These are phyloP conservation scores for Polyplosphaeria fusca DNA, from an alignment of 495 filamentous ascomycete species.

Conservation along the genomic window DNA sequence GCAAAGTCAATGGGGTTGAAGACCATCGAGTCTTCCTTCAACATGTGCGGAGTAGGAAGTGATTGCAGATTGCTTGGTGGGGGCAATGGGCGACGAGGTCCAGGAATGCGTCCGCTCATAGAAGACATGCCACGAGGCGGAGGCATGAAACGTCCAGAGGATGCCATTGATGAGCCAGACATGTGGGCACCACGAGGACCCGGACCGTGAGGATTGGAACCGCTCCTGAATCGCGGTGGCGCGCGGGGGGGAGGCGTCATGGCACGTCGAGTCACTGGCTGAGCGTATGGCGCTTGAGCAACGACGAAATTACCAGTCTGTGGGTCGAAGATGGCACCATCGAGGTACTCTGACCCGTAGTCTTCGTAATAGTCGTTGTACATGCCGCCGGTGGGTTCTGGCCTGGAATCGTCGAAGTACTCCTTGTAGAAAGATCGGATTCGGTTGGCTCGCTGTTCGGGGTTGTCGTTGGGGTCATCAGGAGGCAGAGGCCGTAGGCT, in stretches of 20 bases:
- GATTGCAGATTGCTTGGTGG: slow-evolving; percentile 70
- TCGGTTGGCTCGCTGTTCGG: slow-evolving; percentile 89
- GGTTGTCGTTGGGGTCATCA: slow-evolving; percentile 78
- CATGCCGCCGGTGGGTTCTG: slow-evolving; percentile 43
- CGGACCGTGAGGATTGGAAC: slow-evolving; percentile 45
- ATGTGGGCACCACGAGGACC: slow-evolving; percentile 42
- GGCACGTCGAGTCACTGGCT: slow-evolving; percentile 80
- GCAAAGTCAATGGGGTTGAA: slow-evolving; percentile 79
- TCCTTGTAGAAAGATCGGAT: slow-evolving; percentile 99
- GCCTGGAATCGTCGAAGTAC: slow-evolving; percentile 88
- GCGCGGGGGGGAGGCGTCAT: slow-evolving; percentile 93
- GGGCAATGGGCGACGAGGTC: slow-evolving; percentile 60
- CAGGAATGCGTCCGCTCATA: slow-evolving; percentile 45
- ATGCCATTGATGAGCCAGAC: slow-evolving; percentile 31
- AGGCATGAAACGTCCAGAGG: slow-evolving; percentile 39
- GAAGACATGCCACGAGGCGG: slow-evolving; percentile 37
- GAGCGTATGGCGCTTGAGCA: slow-evolving; percentile 65
- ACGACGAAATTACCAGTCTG: slow-evolving; percentile 70
- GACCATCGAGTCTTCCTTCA: slow-evolving; percentile 79
- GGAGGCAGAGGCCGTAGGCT: slow-evolving; percentile 91
- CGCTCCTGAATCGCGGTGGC: slow-evolving; percentile 67
- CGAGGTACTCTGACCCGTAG: slow-evolving; percentile 64
- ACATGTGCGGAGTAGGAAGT: slow-evolving; percentile 79
- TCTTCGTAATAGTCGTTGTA: slow-evolving; percentile 63
- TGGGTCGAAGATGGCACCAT: slow-evolving; percentile 68